Evolutionary conservation across 345 rosid species (phyloP).

Genomic region (Euclidium syriacum): DNA sequence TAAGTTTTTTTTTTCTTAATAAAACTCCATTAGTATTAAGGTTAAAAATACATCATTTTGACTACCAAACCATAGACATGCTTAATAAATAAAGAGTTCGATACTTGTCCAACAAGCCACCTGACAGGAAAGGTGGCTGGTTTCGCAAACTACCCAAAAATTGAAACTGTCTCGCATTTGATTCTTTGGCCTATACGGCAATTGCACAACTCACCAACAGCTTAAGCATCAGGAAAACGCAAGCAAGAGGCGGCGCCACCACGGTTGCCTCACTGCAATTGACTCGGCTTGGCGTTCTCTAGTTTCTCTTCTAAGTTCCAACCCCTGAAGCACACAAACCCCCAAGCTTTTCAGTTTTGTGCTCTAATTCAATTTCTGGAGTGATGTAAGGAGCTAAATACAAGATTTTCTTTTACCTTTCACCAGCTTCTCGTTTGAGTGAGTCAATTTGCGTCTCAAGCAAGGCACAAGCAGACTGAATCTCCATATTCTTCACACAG

Average conservation of each 20-base stretch:
- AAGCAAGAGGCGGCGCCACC: background rate
- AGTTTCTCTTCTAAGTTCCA: slow-evolving; percentile 67
- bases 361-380: slow-evolving; percentile 17
- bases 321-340: slow-evolving; percentile 41
- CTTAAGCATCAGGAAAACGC: background rate
- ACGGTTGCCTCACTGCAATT: slow-evolving; percentile 15
- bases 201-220: background rate
- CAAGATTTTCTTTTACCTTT: slow-evolving; percentile 45
- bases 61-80: no score
- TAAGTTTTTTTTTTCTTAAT: no score
- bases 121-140: no score
- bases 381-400: background rate
- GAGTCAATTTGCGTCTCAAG: slow-evolving; percentile 59
- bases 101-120: no score
- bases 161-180: background rate
- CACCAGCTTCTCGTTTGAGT: slow-evolving; percentile 61
- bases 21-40: no score
- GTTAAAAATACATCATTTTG: no score
- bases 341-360: slow-evolving; percentile 1
- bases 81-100: no score
- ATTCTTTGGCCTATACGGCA: background rate
- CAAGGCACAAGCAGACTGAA: slow-evolving; percentile 65
- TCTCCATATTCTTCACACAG: slow-evolving; percentile 77
- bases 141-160: no score
- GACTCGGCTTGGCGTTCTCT: slow-evolving; percentile 38